phyloP scores from a whole-genome alignment of 1,284 basidiomycete species.

The Farysia itapuensis region DNA sequence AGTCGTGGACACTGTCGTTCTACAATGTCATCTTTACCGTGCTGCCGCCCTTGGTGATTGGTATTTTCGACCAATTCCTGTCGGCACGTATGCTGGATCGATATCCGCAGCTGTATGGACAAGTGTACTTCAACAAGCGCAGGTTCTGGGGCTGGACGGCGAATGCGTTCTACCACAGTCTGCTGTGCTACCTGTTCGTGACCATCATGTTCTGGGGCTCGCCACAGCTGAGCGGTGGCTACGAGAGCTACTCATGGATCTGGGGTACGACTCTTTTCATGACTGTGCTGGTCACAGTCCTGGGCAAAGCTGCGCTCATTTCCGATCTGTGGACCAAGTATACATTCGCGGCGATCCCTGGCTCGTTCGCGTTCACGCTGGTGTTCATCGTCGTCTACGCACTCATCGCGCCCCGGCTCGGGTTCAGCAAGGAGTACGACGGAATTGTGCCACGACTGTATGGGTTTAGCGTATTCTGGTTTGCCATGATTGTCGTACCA shows the following conservation, averaged over 20 bases:
- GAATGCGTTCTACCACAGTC: conserved; percentile 76
- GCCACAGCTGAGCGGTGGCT: conserved; percentile 68
- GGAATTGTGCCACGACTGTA: conserved; percentile 83
- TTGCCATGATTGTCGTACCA: conserved; percentile 84
- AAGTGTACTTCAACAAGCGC: conserved; percentile 50
- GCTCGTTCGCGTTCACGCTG: conserved; percentile 94
- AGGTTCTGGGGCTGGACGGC: conserved; percentile 87
- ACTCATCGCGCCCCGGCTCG: conserved; percentile 75
- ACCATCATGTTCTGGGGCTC: conserved; percentile 89
- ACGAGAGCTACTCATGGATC: conserved; percentile 90
- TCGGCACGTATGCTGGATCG: conserved; percentile 93
- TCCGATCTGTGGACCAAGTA: conserved; percentile 99
- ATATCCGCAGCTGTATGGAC: conserved; percentile 87
- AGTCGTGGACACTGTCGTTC: conserved; percentile 90
- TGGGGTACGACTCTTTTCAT: conserved; percentile 97
- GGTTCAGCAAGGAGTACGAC: conserved; percentile 78
- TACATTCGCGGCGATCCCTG: conserved; percentile 80
- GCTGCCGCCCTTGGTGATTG: conserved; percentile 93
- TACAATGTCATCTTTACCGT: conserved; percentile 64
- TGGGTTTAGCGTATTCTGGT: conserved; percentile 84
- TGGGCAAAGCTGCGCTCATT: conserved; percentile 94
- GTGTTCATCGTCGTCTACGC: conserved; percentile 88
- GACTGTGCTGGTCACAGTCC: conserved; percentile 85
- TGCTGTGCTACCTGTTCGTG: conserved; percentile 86
- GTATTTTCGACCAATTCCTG: conserved; percentile 96